Evolutionary conservation across 768 basidiomycete genomes (phyloP), one percentile per base, ranked within the genome.

Genomic region (Calvatia gigantea): DNA sequence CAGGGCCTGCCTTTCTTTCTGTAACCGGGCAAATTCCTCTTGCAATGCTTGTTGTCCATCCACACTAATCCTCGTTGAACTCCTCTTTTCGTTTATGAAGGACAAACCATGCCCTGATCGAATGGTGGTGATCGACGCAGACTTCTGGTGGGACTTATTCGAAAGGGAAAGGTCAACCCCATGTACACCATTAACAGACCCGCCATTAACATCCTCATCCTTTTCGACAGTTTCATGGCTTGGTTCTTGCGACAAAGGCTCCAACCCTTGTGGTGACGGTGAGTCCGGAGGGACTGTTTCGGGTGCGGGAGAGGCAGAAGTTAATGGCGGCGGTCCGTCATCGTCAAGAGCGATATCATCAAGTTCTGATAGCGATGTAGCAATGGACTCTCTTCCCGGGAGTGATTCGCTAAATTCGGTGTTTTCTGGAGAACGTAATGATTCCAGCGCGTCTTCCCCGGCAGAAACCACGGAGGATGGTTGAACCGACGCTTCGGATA

Each of bases 11-110:
- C 74, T 76, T 62, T 85, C 78, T 48, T 75, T 79, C 43, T 87
- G 88, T 38, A 85, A 74, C 33, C 84, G 80, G 48, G 80, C 76
- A 61, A 92, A 91, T 59, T 89, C 89, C 63, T 89, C 85, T 60
- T 89, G 89, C 37, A 92, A 70, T 62, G 83, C 86, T 48, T 83
- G 78, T 61, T 85, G 82, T 2, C 85, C 87, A 56, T 87, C 86
- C 33, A 83, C 58, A 59, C 58, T 33, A 38, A 62, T 43, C 43
- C 52, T 33, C 65, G 70, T 55, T 84, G 74, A 39, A 73, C 69
- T 1, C 70, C 69, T 56, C 60, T 80, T 80, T 12, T 56, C 51
- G 38, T 57, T 52, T 15, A 46, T 29, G 5, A 79, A 64, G 25
- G 52, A 62, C 29, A 58, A 52, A 60, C 76, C 77, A 65, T 74